A percentile compares a stretch with the other conserved stretches of the same genome.
Conservation (phyloP, 2,329 filamentous ascomycete species). For the Penicillium sp. region DNA sequence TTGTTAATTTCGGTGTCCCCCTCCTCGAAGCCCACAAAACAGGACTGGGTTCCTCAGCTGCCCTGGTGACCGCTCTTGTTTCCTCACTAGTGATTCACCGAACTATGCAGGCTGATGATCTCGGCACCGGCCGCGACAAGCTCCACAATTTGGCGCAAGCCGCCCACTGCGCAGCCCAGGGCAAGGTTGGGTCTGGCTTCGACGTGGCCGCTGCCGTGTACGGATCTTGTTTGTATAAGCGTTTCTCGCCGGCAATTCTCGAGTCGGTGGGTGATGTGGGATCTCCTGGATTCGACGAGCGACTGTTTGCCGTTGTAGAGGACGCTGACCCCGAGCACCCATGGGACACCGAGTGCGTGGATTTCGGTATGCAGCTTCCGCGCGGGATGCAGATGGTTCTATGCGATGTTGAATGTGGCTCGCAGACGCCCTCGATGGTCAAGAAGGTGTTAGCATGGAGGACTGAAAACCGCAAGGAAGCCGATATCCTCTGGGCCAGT, state of each 20-base stretch:
- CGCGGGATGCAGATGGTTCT: slow-evolving; percentile 76
- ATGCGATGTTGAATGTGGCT: slow-evolving; percentile 95
- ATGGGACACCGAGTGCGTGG: slow-evolving; percentile 80
- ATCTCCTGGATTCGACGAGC: slow-evolving; percentile 63
- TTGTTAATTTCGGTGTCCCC: slow-evolving; percentile 74
- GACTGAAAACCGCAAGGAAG: slow-evolving; percentile 61
- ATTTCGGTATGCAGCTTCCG: slow-evolving; percentile 70
- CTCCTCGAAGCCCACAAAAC: slow-evolving; percentile 87
- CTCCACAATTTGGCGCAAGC: slow-evolving; percentile 94
- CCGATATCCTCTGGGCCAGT: slow-evolving; percentile 69
- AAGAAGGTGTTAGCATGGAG: slow-evolving; percentile 87
- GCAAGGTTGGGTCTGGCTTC: slow-evolving; percentile 94
- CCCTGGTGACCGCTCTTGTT: slow-evolving; percentile 81
- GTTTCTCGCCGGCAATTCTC: slow-evolving; percentile 83
- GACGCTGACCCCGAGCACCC: slow-evolving; percentile 48
- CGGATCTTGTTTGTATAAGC: slow-evolving; percentile 83
- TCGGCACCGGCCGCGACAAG: slow-evolving; percentile 55
- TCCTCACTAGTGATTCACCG: slow-evolving; percentile 51
- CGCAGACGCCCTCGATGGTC: slow-evolving; percentile 92
- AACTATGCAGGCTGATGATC: slow-evolving; percentile 43
- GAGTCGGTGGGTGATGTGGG: slow-evolving; percentile 66
- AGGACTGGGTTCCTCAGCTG: slow-evolving; percentile 90
- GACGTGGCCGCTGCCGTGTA: slow-evolving; percentile 92
- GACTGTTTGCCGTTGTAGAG: slow-evolving; percentile 67
- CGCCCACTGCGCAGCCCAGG: slow-evolving; percentile 91